Base-by-base conservation (phyloP, 2,329 filamentous ascomycete genomes). In the Furcasterigmium sp. region DNA sequence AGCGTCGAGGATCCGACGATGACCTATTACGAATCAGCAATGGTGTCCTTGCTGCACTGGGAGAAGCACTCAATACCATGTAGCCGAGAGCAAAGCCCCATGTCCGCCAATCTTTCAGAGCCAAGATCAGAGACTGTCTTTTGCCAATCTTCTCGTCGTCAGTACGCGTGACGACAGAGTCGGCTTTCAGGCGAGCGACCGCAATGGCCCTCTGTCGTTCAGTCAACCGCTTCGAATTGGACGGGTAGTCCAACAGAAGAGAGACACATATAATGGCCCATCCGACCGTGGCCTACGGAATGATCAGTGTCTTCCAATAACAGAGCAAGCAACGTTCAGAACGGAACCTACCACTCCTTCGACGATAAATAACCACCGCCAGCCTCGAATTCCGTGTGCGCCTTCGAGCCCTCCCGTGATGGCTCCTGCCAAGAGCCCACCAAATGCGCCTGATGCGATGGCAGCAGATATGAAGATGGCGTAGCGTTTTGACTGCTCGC, bases 161-260 rank as follows among this genome's bases (percentile, higher is more conserved):
- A 44, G 75, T 71, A 1, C 78, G 79, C 21, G 74, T 78, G 3
- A 72, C 67, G 56, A 85, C 82, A 46, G 79, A 63, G 53, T 87
- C 82, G 8, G 62, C 62, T 37, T 73, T 73, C n/a, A 87, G 64
- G 4, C 84, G 71, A 2, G 74, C 68, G n/a, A 84, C 62, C 0
- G 86, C 81, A 8, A 83, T 72, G 6, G 67, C 68, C 18, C 79
- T 74, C 51, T 87, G 82, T 15, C 69, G 67, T 2, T 73, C 68
- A 0, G 70, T 75, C 54, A 87, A 84, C 84, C 61, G 84, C 78
- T 28, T 82, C 5, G 49, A 50, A 5, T 46, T 48, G 4, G 47
- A 37, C 1, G 51, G 50, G 43, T 46, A 53, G 21, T 53, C 50
- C 0, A 48, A 48, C 1, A 53, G 46, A 2, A 49, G 25, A 29